Base-by-base conservation (phyloP, 768 basidiomycete genomes). In the Dictyophora rubrovolvata region DNA sequence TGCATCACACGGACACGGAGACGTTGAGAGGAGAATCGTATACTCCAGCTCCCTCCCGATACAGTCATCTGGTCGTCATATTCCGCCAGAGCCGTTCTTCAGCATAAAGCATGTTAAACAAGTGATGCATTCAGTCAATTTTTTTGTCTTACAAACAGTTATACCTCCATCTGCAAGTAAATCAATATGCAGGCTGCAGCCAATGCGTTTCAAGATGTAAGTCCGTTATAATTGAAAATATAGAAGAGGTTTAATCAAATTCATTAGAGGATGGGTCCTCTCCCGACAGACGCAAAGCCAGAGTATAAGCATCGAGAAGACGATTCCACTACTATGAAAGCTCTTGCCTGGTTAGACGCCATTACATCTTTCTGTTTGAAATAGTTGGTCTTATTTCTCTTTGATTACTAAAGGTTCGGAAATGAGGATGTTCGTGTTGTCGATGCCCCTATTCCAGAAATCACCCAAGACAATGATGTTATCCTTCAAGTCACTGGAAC, bases 401-500 rank as follows among this genome's bases (percentile, higher is more conserved):
- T 74, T 53, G 51, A 53, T 53, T n/a, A 4, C 28, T 21, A 21
- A 21, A n/a, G 47, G 47, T 51, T 16, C 50, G 50, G 50, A 18
- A 59, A 23, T 18, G 52, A 51, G 12, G 57, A 67, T 72, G 80
- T 75, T 54, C 63, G 69, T 46, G 62, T 80, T 60, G 69, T 78
- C 61, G 77, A 80, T 48, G 74, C 74, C 1, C 74, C 76, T 16
- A 72, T 80, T 52, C 80, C 79, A 1, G 81, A 81, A 59, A 79
- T 89, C 65, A 84, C 80, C 1, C 81, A 88, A 61, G 79, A 82
- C n/a, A 78, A 83, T 65, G 88, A 92, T 63, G 83, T 89, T 55
- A 81, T 90, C 56, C 64, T 90, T 56, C 79, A 81, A 69, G 81
- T 89, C 3, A 89, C 88, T 20, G 87, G 87, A 0, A 83, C 84